A percentile compares a stretch with the other conserved stretches of the same genome.
Conservation (phyloP, 2,329 filamentous ascomycete genomes). For the Tolypocladium paradoxum region DNA sequence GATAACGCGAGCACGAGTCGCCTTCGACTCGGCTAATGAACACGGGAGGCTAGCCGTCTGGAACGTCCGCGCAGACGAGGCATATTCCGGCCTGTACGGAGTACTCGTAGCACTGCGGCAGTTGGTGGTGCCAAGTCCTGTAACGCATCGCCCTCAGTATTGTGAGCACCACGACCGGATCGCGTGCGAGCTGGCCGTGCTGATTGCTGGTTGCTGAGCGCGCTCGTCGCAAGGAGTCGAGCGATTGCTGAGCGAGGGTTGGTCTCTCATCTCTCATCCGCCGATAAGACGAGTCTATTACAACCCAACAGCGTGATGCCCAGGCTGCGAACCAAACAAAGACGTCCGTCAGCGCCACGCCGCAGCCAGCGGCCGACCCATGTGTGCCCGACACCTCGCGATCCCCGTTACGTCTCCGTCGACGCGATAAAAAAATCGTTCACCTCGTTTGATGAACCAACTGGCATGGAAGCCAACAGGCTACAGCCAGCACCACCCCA, state of each 20-base stretch:
- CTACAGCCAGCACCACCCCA: no score
- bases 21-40: neutral
- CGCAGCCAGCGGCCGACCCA: neutral
- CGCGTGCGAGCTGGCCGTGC: neutral
- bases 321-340: neutral
- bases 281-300: no score
- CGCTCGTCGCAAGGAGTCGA: neutral
- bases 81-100: no score
- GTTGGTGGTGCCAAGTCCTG: neutral
- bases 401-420: neutral
- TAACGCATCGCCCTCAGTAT: neutral
- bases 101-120: no score
- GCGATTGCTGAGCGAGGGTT: neutral
- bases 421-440: no score
- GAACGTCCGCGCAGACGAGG: neutral
- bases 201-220: neutral
- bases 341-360: neutral
- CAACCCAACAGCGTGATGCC: neutral
- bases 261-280: neutral
- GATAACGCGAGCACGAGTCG: neutral
- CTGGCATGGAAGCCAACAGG: no score
- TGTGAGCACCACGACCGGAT: neutral
- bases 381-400: neutral
- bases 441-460: no score
- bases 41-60: neutral